Evolutionary conservation across 2,329 filamentous ascomycete species (phyloP), one percentile per base, ranked within the genome.

Genomic region (Tothia fuscella): DNA sequence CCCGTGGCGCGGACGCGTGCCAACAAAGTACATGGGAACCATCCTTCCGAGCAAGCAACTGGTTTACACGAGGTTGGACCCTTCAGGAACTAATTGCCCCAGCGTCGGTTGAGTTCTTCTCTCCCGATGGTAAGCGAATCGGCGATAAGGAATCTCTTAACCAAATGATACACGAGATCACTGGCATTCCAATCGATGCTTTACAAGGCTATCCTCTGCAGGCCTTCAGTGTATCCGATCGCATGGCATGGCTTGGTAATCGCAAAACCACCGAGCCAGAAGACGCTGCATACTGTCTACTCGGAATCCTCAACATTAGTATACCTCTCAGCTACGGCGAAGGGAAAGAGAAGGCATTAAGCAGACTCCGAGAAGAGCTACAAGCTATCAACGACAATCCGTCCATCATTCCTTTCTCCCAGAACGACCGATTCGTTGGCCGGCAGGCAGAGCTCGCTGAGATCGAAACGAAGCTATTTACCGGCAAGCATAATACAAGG

Each of bases 181-280:
- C 47, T 2, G 32, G 39, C 12, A 38, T 50, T 28, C 21, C 40
- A 22, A 16, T 38, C 9, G 29, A 36, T 5, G 38, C 38, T 5
- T 36, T 49, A 20, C 22, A 44, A 33, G 36, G 46, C 37, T 29
- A 28, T 9, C 7, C n/a, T 10, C 36, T 50, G 21, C 35, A 33
- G 16, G 16, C 36, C 5, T 50, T 51, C 40, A 51, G 33, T 29
- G 39, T 56, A 20, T 42, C 48, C 6, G 46, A 53, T 21, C 44
- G 50, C 43, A 49, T 54, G 45, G 46, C 43, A 28, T 58, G 56
- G 56, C 51, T 52, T 9, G 12, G 7, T 16, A 19, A 13, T 6
- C 41, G 41, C 9, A 10, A 41, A 25, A 41, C 41, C 7, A 21
- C 7, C 5, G 10, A 12, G 6, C 7, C 7, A 6, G 41, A 43